These are phyloP conservation scores for Phtheirospermum japonicum DNA, from an alignment of 257 asterid species.

Conservation along the genomic window DNA sequence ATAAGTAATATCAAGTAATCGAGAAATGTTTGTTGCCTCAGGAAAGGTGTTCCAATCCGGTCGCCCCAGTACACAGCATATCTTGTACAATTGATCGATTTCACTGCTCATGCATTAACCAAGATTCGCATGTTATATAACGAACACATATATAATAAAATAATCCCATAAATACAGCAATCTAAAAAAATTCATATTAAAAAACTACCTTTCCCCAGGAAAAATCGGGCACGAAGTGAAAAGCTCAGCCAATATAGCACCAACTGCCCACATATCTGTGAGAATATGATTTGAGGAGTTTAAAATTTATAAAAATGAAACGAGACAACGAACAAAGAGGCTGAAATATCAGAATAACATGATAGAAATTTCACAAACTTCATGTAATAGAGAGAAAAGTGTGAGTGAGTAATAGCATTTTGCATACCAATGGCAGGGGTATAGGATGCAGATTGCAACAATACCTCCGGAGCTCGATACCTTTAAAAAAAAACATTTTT, in stretches of 20 bases:
- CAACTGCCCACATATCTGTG: constrained; percentile 98
- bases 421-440: constrained; percentile 87
- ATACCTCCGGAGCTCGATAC: constrained; percentile 99
- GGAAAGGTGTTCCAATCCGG: constrained; percentile 85
- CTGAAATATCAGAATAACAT: constrained; percentile 9
- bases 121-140: constrained; percentile 21
- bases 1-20: constrained; percentile 51
- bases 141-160: neutral
- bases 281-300: constrained; percentile 28
- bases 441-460: constrained; percentile 71
- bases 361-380: constrained; percentile 13
- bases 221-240: constrained; percentile 80
- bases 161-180: neutral
- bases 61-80: constrained; percentile 81
- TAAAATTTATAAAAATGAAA: constrained; percentile 13
- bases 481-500: constrained; percentile 34
- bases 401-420: constrained; percentile 14
- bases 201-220: constrained; percentile 89
- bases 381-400: constrained; percentile 1
- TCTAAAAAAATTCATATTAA: constrained; percentile 1
- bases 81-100: constrained; percentile 91
- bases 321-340: constrained; percentile 15
- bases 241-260: constrained; percentile 95
- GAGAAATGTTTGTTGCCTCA: constrained; percentile 62
- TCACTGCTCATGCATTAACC: constrained; percentile 53